These are phyloP conservation scores for Myxozyma geophila DNA, from an alignment of 805 yeast species.

Conservation along the genomic window DNA sequence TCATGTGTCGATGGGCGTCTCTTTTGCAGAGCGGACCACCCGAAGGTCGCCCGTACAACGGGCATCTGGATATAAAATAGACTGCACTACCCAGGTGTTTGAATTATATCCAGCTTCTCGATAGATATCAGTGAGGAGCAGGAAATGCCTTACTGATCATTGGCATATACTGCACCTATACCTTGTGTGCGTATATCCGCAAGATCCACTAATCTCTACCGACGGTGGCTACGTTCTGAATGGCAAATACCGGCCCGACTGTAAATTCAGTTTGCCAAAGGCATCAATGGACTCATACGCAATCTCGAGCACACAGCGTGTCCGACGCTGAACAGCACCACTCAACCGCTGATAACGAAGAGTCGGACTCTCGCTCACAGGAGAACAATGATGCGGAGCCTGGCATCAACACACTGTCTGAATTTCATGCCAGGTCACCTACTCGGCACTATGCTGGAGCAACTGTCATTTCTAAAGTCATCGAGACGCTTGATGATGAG, in stretches of 20 bases:
- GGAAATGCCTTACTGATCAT: no score
- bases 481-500: not conserved
- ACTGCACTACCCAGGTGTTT: no score
- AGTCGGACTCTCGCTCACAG: not conserved
- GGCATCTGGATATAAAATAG: no score
- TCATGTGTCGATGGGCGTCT: no score
- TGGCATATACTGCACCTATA: no score
- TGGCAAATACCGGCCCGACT: not conserved
- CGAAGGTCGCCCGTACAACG: no score
- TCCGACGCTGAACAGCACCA: not conserved
- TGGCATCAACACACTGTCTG: not conserved
- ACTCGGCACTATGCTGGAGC: constrained; percentile 11
- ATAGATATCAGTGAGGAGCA: no score
- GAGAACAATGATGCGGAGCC: not conserved
- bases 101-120: no score
- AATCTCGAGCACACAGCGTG: not conserved
- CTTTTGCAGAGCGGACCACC: no score
- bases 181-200: no score
- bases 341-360: not conserved
- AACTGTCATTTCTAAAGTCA: constrained; percentile 2
- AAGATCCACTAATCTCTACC: no score
- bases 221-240: not conserved
- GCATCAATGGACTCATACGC: not conserved
- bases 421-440: not conserved
- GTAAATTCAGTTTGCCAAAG: not conserved